phyloP scores from a whole-genome alignment of 139 green algal species.

The Picochlorum sp. region DNA sequence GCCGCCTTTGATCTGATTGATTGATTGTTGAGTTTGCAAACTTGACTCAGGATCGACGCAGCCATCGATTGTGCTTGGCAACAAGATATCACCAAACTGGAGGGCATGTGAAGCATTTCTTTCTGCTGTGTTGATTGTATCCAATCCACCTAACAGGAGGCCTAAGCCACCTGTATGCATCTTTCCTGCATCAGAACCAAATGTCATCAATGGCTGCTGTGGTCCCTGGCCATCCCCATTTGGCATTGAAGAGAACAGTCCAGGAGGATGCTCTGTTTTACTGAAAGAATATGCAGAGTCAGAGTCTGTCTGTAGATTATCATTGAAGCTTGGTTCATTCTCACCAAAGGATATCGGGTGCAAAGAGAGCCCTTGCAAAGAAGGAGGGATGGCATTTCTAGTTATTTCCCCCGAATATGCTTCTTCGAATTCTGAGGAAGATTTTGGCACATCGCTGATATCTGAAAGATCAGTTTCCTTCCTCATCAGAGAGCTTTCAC shows the following conservation, averaged over 20 bases:
- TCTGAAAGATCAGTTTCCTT: no score
- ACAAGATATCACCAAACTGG: conserved; percentile 11
- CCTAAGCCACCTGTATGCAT: background rate
- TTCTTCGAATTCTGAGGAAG: no score
- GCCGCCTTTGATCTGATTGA: background rate
- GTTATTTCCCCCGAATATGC: no score
- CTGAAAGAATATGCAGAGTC: background rate
- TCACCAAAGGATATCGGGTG: conserved; percentile 6
- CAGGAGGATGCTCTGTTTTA: background rate
- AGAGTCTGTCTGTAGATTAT: no score
- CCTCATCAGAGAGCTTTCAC: no score
- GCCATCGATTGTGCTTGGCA: conserved; percentile 30
- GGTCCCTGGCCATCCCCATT: background rate
- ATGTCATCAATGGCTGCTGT: background rate
- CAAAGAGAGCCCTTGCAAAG: conserved; percentile 12
- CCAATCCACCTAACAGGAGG: background rate
- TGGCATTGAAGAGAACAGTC: conserved; percentile 3
- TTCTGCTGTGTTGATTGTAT: background rate
- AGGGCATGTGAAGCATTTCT: background rate
- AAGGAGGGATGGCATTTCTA: background rate
- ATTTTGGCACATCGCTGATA: no score
- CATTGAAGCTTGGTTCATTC: background rate
- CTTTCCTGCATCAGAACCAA: background rate
- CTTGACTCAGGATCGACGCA: conserved; percentile 15
- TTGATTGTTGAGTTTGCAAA: background rate